Base-by-base conservation (phyloP, 768 basidiomycete genomes). In the Artomyces pyxidatus region DNA sequence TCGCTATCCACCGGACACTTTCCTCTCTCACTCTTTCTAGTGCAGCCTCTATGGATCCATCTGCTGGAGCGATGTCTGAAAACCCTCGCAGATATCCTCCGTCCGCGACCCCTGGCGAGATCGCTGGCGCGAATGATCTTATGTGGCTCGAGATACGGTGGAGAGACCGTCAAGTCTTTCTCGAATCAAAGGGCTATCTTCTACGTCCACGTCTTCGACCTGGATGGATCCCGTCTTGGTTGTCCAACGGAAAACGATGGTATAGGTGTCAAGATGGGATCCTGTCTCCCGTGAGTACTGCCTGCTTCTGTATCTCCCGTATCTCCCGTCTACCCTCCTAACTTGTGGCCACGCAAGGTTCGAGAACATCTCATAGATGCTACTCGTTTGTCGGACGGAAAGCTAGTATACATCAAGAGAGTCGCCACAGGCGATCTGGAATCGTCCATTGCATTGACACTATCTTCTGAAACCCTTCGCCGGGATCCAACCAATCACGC, bases 401-500 rank as follows among this genome's bases (percentile, higher is more conserved):
- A 22, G 19, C n/a, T 30, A 14, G 49, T 50, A 5, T 44, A 30
- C 32, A 29, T 44, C 17, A 50, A 50, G 43, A 11, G 19, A 1
- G 16, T 22, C 22, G n/a, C 22, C 16, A 51, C 5, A 5, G 42
- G 22, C 4, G 41, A 12, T 19, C 14, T 21, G 11, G 48, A 45
- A 52, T 56, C 14, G 45, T 17, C 35, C 8, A 53, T 58, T 26
- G 35, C 51, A 6, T 45, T 39, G 26, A 44, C 23, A 37, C 44
- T 58, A 10, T 48, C 45, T 6, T 48, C 56, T 3, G 44, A 38
- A 5, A 32, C 32, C 10, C 43, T 58, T 22, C 49, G 37, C 6
- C 21, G 23, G 5, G 59, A 62, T 38, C 44, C 53, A 6, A 40
- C 51, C 2, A 58, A 61, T 30, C 58, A 57, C 26, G 52, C 53